These are phyloP conservation scores for Heimioporus punctisporus DNA, from an alignment of 1,284 basidiomycete genomes.

Conservation along the genomic window DNA sequence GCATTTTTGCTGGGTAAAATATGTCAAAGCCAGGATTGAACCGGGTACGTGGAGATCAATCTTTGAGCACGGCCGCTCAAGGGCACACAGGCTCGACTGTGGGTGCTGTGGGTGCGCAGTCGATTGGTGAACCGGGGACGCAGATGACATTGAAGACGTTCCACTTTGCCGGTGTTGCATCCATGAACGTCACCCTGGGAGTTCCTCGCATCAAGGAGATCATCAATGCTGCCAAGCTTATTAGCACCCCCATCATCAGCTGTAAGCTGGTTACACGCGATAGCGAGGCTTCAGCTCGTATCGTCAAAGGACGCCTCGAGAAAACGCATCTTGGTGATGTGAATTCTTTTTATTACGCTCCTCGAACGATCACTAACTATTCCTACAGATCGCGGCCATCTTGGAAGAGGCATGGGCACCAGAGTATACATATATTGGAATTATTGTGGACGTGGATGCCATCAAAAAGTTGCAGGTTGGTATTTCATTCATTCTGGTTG, in stretches of 20 bases:
- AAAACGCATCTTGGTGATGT: conserved; percentile 96
- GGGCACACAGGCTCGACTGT: conserved; percentile 82
- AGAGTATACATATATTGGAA: conserved; percentile 91
- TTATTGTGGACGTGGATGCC: conserved; percentile 92
- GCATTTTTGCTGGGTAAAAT: conserved; percentile 88
- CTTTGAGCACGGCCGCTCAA: background rate
- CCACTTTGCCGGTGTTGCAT: conserved; percentile 99
- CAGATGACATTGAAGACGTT: conserved; percentile 99
- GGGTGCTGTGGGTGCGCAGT: conserved; percentile 98
- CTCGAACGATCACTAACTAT: background rate
- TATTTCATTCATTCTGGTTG: background rate
- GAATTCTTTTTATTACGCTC: background rate
- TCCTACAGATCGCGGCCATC: conserved; percentile 79
- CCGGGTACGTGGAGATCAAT: conserved; percentile 55
- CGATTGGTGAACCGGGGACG: conserved; percentile 99
- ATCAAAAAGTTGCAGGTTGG: conserved; percentile 88
- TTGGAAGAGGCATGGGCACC: conserved; percentile 97
- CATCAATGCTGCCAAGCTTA: conserved; percentile 97
- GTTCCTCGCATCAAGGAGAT: conserved; percentile 99
- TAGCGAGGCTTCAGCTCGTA: conserved; percentile 91
- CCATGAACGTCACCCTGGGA: conserved; percentile 99
- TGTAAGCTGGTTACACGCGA: conserved; percentile 89
- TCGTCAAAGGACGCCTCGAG: conserved; percentile 97
- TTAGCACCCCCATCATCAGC: conserved; percentile 99
- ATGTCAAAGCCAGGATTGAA: conserved; percentile 94